Evolutionary conservation across 371 early-diverging fungal species (phyloP), one percentile per base, ranked within the genome.

Genomic region (Vairimorpha apis): DNA sequence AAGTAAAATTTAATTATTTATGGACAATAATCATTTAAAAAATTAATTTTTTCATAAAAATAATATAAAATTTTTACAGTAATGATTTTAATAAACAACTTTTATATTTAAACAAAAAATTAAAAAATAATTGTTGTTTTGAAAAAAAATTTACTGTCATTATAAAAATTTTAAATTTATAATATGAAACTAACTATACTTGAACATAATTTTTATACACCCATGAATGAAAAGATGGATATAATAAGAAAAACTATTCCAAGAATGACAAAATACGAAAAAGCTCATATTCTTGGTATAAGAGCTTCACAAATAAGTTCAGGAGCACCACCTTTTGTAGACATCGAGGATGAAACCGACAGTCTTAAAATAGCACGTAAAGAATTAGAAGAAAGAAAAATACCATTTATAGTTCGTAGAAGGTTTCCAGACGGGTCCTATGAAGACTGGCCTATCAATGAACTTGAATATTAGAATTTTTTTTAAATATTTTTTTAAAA

Each of bases 211-310:
- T 7, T 37, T 37, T 37, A 7, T 37, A 3, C 12, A 37, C 37
- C 37, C 37, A 45, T 45, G 45, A 3, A 45, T 45, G 45, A 45
- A 8, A 3, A 8, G 3, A 45, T 53, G 55, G 55, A 53, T 27
- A 53, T 53, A 27, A 53, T 23, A 25, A 85, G 88, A 60, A 85
- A 88, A 69, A 97, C 99, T 4, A 92, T 94, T n/a, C 94, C 95
- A 18, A 93, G 92, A 81, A 91, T 99, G 92, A 97, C 97, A 51
- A 97, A 96, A 84, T 99, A 95, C 84, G 99, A 99, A 84, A 88
- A 91, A 65, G 96, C 99, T 47, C 87, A 94, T 74, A 88, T 97
- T 59, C 86, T 97, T 44, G 99, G 99, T 30, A 90, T 92, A 2
- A 83, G 76, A 59, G 88, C 81, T 81, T 83, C 69, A 79, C 83